phyloP scores from a whole-genome alignment of 768 basidiomycete genomes.

The Boletus patriciae region DNA sequence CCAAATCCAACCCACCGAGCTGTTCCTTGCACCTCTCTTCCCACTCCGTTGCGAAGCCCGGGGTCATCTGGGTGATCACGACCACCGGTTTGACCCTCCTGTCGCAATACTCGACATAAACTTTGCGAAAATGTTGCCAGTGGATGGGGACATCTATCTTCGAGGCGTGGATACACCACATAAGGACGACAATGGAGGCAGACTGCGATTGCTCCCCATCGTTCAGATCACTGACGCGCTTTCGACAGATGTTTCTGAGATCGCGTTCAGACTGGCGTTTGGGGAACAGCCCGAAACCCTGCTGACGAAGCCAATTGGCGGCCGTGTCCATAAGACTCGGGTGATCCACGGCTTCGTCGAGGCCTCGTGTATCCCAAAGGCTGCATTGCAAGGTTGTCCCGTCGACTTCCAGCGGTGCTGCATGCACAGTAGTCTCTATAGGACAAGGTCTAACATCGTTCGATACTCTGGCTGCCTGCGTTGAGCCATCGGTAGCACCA shows the following conservation, averaged over 20 bases:
- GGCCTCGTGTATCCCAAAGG: constrained; percentile 30
- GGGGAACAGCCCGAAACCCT: constrained; percentile 17
- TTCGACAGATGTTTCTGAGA: constrained; percentile 21
- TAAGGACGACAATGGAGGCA: constrained; percentile 16
- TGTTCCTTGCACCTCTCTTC: constrained; percentile 21
- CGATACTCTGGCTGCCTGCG: constrained; percentile 20
- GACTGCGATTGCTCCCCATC: constrained; percentile 9
- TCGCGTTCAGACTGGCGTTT: constrained; percentile 23
- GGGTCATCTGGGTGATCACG: constrained; percentile 28
- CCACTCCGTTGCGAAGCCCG: constrained; percentile 14
- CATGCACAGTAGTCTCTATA: constrained; percentile 21
- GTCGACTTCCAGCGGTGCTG: background rate
- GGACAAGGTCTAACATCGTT: constrained; percentile 27
- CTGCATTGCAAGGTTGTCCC: constrained; percentile 11
- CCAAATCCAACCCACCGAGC: constrained; percentile 12
- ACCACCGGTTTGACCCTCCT: constrained; percentile 27
- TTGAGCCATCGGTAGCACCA: constrained; percentile 13
- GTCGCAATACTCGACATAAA: constrained; percentile 27
- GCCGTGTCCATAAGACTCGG: constrained; percentile 22
- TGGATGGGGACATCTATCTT: constrained; percentile 29
- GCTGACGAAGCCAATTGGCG: constrained; percentile 21
- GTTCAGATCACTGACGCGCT: constrained; percentile 12
- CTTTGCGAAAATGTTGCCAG: constrained; percentile 28
- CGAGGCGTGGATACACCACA: constrained; percentile 33
- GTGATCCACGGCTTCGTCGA: constrained; percentile 27